A percentile compares a stretch with the other conserved stretches of the same genome.
Conservation (phyloP, 371 early-diverging fungal species). For the Mycotypha africana region DNA sequence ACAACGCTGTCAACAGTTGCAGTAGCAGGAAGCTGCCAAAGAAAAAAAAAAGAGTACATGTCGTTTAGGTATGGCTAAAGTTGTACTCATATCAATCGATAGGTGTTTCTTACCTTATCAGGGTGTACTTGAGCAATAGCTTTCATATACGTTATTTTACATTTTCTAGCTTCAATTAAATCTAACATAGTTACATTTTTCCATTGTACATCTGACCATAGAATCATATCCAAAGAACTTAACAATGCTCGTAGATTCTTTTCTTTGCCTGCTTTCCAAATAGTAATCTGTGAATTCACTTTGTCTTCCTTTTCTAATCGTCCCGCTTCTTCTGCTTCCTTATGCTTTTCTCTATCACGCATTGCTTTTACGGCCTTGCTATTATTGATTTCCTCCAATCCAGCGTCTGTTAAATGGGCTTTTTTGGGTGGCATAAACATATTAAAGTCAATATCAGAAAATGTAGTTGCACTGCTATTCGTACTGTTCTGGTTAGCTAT, state of each 20-base stretch:
- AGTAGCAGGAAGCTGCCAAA: slow-evolving; percentile 44
- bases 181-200: slow-evolving; percentile 75
- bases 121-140: slow-evolving; percentile 94
- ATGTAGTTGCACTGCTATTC: slow-evolving; percentile 1
- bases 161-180: slow-evolving; percentile 77
- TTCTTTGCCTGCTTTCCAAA: slow-evolving; percentile 87
- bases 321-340: slow-evolving; percentile 75
- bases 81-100: too few species aligned
- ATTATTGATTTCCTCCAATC: slow-evolving; percentile 25
- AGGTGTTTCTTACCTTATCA: slow-evolving; percentile 69
- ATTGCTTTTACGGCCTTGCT: slow-evolving; percentile 62
- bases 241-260: slow-evolving; percentile 86
- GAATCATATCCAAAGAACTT: slow-evolving; percentile 72
- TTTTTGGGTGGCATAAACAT: slow-evolving; percentile 10
- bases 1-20: slow-evolving; percentile 75
- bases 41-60: too few species aligned
- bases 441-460: slow-evolving; percentile 18
- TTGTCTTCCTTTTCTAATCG: slow-evolving; percentile 69
- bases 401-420: neutral
- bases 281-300: slow-evolving; percentile 63
- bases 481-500: neutral
- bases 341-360: slow-evolving; percentile 64
- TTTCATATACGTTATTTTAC: slow-evolving; percentile 89
- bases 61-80: too few species aligned
- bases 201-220: slow-evolving; percentile 78